Evolutionary conservation across 805 yeast genomes (phyloP), one percentile per base, ranked within the genome.

Genomic region (Metschnikowia hibisci): DNA sequence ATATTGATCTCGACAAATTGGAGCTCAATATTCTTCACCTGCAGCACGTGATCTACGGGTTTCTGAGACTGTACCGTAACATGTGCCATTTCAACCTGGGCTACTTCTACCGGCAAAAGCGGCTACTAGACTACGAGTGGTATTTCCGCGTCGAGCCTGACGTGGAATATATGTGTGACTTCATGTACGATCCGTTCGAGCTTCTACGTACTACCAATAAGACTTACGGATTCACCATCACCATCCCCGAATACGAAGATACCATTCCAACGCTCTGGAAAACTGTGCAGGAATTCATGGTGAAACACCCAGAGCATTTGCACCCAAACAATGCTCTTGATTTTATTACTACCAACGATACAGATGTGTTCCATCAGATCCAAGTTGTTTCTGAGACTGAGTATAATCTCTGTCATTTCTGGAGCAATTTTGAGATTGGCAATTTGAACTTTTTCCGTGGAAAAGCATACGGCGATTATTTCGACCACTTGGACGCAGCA

Each of bases 51-150:
- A 63, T 70, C 10, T 71, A 71, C 48, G 85, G 84, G 10, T 71
- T 66, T 9, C 61, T 68, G n/a, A 64, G 64, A 47, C 68, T 76
- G 11, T 80, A 80, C 53, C 56, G 83, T 40, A 78, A 77, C 57
- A 80, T 80, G 85, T 85, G 95, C 61, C 80, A 88, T 35, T 85
- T 80, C 64, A 83, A 84, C 61, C 73, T 83, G 7, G 93, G 93
- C 1, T 67, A 65, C 46, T 80, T 78, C 54, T 79, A 71, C 58
- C 67, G 68, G 36, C 68, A 78, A 47, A 67, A 70, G 25, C 65
- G 67, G 33, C 52, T 80, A 42, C 42, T 61, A 18, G 54, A 70
- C 25, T 78, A 75, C 55, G 78, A 73, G 35, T 80, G 80, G 67
- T 76, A 76, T 45, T 79, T 81, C 71, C 59, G 85, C 52, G 81